Percentiles rank a stretch among this genome's conserved stretches.
These are phyloP conservation scores for Meyerozyma carpophila DNA, from an alignment of 1,139 yeast genomes.

Conservation along the genomic window DNA sequence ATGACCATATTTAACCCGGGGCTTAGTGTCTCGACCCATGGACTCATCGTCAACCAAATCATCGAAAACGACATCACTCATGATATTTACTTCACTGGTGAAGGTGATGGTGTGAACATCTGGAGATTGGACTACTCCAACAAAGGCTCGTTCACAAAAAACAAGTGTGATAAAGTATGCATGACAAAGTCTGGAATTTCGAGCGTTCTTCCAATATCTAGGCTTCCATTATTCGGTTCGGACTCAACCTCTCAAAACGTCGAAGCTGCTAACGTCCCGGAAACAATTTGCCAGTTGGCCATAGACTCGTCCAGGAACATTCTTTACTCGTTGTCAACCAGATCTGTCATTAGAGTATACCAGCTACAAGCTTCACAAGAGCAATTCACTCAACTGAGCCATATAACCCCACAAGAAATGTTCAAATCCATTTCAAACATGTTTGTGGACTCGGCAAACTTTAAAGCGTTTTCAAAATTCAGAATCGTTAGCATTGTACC, in stretches of 20 bases:
- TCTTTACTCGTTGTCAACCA: conserved; percentile 77
- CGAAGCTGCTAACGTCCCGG: conserved; percentile 33
- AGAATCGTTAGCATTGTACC: conserved; percentile 61
- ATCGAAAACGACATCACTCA: conserved; percentile 58
- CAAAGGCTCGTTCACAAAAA: conserved; percentile 82
- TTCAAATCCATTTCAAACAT: conserved; percentile 59
- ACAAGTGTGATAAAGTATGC: conserved; percentile 78
- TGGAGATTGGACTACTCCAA: conserved; percentile 90
- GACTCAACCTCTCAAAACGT: conserved; percentile 7
- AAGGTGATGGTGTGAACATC: conserved; percentile 68
- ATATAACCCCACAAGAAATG: conserved; percentile 42
- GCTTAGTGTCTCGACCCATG: conserved; percentile 73
- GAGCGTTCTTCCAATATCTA: conserved; percentile 47
- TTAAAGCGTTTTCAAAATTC: conserved; percentile 41
- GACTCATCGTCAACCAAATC: conserved; percentile 66
- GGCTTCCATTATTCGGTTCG: conserved; percentile 35
- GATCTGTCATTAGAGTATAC: conserved; percentile 79
- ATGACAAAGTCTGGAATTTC: conserved; percentile 65
- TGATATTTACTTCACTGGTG: conserved; percentile 79
- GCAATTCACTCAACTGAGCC: conserved; percentile 33
- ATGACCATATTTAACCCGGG: conserved; percentile 79
- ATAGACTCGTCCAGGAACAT: conserved; percentile 75
- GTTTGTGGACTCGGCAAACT: conserved; percentile 33
- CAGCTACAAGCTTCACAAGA: conserved; percentile 41
- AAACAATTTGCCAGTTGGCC: conserved; percentile 56